Base-by-base conservation (phyloP, 352 stramenopile species). In the Phytopythium cucurbitacearum region DNA sequence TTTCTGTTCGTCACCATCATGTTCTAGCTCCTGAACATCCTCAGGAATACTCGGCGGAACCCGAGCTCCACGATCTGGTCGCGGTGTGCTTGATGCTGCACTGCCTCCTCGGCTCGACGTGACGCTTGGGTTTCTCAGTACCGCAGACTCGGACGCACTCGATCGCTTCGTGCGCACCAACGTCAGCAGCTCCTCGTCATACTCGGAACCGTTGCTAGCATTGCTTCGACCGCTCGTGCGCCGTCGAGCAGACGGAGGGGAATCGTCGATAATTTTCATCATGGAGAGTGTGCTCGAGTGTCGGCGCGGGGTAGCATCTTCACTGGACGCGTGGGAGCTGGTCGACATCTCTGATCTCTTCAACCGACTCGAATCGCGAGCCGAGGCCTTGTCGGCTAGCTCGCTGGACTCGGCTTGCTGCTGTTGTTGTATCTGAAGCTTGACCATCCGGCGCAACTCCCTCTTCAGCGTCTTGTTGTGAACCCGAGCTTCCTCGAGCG, bases 401-500 rank as follows among this genome's bases (percentile, higher is more conserved):
- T 57, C 44, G 10, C 48, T 38, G 10, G 40, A 50, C 5, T 32
- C 42, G 28, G 47, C 56, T 43, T 54, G 60, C 39, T 69, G 60
- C 5, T 71, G 40, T 21, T 69, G 60, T n/a, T 68, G 54, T 3
- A 83, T 62, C 11, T 88, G 77, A 21, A 85, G n/a, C 55, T 87
- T 88, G 8, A 87, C 64, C 73, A 88, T 82, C 0, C 80, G 67
- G 1, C 80, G 71, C 16, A 93, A 65, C 39, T 93, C 80, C 48
- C 89, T 93, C 64, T 91, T 93, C 7, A 93, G 71, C 7, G 80
- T 87, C 53, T 89, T 89, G 60, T 93, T 93, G 61, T 87, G 69
- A 40, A 87, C 9, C 7, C 68, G 73, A 3, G 63, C 62, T 50
- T 93, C 82, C 46, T 91, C 80, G 7, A 93, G 75, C 7, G 79